These are phyloP conservation scores for Dinochytrium kinnereticum DNA, from an alignment of 371 early-diverging fungal species.

Conservation along the genomic window DNA sequence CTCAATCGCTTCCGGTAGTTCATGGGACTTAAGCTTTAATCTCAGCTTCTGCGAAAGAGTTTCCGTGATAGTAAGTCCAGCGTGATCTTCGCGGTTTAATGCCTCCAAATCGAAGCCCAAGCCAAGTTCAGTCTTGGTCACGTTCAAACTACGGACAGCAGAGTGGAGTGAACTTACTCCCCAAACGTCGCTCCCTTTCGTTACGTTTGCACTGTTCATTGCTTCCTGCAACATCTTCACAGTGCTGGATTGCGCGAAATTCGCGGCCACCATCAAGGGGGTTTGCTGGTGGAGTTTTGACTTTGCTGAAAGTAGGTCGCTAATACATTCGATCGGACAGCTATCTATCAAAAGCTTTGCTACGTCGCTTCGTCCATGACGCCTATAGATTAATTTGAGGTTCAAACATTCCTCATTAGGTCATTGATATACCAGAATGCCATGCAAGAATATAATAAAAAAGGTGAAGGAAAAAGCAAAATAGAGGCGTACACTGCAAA, in stretches of 20 bases:
- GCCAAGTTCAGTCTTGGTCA: neutral
- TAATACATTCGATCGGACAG: neutral
- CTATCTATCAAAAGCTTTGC: neutral
- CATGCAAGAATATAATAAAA: neutral
- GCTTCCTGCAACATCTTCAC: neutral
- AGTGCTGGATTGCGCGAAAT: neutral
- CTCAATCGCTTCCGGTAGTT: neutral
- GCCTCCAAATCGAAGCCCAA: neutral
- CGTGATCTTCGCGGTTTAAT: neutral
- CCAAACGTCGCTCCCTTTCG: neutral
- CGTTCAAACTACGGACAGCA: neutral
- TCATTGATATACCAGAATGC: no score
- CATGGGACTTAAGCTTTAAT: neutral
- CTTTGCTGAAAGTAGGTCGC: neutral
- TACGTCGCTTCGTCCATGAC: neutral
- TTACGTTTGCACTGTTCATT: neutral
- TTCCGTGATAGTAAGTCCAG: neutral
- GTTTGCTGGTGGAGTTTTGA: neutral
- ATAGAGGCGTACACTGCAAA: neutral
- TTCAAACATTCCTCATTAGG: no score
- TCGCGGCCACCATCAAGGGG: conserved; percentile 5
- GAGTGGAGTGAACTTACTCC: neutral
- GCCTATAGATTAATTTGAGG: neutral
- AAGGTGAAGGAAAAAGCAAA: neutral
- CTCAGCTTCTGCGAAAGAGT: neutral